phyloP scores from a whole-genome alignment of 2,329 filamentous ascomycete species.

The Apiospora koreana region DNA sequence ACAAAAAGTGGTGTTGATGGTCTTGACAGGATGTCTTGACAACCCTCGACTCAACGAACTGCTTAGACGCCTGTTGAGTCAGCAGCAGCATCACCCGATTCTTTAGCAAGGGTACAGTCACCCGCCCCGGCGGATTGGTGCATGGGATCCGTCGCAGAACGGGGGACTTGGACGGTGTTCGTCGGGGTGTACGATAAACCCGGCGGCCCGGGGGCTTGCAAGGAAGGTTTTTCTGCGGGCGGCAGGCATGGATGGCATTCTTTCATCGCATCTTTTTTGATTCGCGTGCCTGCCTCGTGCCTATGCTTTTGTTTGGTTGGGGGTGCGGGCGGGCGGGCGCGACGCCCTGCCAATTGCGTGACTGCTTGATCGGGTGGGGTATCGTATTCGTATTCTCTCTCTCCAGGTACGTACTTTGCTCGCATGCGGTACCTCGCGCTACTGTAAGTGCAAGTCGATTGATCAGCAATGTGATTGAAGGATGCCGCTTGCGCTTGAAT shows the following conservation, averaged over 20 bases:
- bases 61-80: background rate
- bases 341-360: background rate
- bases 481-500: too few relatives aligned
- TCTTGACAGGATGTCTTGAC: background rate
- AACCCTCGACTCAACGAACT: background rate
- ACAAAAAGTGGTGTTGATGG: too few relatives aligned
- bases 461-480: background rate
- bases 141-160: background rate
- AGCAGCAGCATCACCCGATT: background rate
- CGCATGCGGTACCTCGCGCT: background rate
- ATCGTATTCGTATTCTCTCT: constrained; percentile 8
- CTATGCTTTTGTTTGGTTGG: background rate
- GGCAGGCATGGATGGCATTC: too few relatives aligned
- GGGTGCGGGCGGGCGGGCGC: too few relatives aligned
- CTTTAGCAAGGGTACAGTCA: background rate
- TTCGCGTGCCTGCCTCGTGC: too few relatives aligned
- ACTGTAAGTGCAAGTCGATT: background rate
- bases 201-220: background rate
- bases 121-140: background rate
- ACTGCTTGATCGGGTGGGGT: constrained; percentile 6
- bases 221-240: background rate
- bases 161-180: background rate
- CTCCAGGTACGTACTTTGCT: background rate
- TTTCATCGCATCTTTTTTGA: background rate
- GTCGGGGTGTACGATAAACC: background rate